Conservation (phyloP, 306 rosid genomes). For the Vigna trinervia region DNA sequence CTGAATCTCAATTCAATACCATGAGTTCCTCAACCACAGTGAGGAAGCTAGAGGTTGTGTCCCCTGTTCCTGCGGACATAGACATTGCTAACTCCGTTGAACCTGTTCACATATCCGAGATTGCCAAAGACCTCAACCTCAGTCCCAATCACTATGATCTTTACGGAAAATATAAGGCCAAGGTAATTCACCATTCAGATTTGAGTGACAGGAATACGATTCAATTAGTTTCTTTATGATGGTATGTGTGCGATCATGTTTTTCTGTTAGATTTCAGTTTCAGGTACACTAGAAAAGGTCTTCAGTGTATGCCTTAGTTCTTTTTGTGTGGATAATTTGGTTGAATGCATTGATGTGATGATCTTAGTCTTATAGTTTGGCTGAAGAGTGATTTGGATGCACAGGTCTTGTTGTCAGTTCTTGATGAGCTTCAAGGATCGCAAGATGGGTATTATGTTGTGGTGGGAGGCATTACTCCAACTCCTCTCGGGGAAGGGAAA, state of each 20-base stretch:
- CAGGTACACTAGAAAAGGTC: background rate
- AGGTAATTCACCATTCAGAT: constrained; percentile 50
- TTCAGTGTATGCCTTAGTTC: background rate
- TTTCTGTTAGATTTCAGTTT: constrained; percentile 1
- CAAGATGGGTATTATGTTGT: constrained; percentile 91
- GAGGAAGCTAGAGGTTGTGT: constrained; percentile 78
- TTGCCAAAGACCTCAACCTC: constrained; percentile 76
- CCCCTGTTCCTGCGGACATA: constrained; percentile 96
- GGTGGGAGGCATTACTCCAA: constrained; percentile 98
- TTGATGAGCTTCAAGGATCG: constrained; percentile 74
- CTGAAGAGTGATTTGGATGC: constrained; percentile 22
- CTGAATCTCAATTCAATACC: background rate
- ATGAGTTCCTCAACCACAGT: constrained; percentile 69
- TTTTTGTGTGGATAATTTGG: constrained; percentile 1
- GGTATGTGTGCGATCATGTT: background rate
- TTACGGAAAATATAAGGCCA: constrained; percentile 93
- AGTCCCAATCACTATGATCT: constrained; percentile 83
- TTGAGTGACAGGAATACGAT: background rate
- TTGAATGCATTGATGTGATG: background rate
- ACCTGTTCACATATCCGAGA: constrained; percentile 82
- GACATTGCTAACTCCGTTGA: constrained; percentile 87
- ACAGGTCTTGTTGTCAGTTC: constrained; percentile 85
- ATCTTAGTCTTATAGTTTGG: constrained; percentile 2
- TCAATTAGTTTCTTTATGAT: background rate
- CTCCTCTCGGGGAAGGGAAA: constrained; percentile 98